Percentiles rank a stretch among this genome's conserved stretches.
These are phyloP conservation scores for Entamoeba moshkovskii DNA, from an alignment of 208 protist genomes.

Conservation along the genomic window DNA sequence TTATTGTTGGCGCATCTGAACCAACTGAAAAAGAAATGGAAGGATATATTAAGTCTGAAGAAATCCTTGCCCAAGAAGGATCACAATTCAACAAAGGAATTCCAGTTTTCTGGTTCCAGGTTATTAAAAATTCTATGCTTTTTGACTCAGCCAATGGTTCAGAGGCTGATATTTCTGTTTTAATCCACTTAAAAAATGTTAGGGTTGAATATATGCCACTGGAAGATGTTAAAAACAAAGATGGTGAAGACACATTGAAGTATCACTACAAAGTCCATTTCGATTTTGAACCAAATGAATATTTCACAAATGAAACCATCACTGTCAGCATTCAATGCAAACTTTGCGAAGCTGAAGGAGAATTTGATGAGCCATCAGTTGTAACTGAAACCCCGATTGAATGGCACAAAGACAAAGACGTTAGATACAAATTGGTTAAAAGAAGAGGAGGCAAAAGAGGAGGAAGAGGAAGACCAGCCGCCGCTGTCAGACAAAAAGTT, in stretches of 20 bases:
- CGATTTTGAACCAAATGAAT: slow-evolving; percentile 1
- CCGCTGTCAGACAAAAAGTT: neutral
- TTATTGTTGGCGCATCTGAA: neutral
- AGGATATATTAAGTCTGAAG: neutral
- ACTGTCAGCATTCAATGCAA: neutral
- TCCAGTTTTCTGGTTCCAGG: neutral
- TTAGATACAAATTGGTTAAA: neutral
- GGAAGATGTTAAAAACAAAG: neutral
- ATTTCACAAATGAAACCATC: neutral
- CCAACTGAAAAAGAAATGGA: neutral
- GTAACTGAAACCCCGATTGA: neutral
- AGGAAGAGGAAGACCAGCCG: neutral
- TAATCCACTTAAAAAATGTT: neutral
- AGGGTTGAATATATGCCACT: neutral
- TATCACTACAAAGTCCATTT: neutral
- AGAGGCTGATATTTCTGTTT: neutral
- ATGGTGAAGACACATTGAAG: neutral
- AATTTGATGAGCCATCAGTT: neutral
- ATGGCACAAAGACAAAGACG: neutral
- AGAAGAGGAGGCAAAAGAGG: neutral
- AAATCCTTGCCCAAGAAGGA: neutral
- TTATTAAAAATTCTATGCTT: neutral
- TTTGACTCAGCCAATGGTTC: neutral
- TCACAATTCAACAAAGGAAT: neutral
- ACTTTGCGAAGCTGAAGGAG: neutral